phyloP scores from a whole-genome alignment of 2,329 filamentous ascomycete genomes.

The Akanthomyces uredinophilus region DNA sequence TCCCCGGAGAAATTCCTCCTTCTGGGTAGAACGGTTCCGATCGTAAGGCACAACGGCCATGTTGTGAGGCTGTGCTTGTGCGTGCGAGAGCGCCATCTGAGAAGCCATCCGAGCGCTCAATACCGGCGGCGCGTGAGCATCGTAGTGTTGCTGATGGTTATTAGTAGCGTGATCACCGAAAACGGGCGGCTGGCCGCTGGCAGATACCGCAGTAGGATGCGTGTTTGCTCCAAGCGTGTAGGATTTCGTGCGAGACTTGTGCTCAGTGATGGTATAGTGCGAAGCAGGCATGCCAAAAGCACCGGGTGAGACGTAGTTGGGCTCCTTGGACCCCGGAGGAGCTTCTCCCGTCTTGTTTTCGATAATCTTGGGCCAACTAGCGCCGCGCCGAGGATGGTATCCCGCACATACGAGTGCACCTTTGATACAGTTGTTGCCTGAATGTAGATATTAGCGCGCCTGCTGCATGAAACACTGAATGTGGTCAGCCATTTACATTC shows the following conservation, averaged over 20 bases:
- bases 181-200: constrained; percentile 36
- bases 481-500: too few species aligned
- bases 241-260: too few species aligned
- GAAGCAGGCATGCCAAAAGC: too few species aligned
- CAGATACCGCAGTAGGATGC: too few species aligned
- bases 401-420: constrained; percentile 86
- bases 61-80: constrained; percentile 27
- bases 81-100: constrained; percentile 53
- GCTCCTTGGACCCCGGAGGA: too few species aligned
- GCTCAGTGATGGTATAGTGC: too few species aligned
- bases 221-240: too few species aligned
- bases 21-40: constrained; percentile 54
- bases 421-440: constrained; percentile 85
- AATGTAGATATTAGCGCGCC: too few species aligned
- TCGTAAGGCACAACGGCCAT: constrained; percentile 28
- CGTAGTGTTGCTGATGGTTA: constrained; percentile 52
- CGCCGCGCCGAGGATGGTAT: constrained; percentile 74
- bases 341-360: constrained; percentile 62
- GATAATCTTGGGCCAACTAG: constrained; percentile 69
- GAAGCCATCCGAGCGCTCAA: constrained; percentile 50
- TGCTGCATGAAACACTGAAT: too few species aligned
- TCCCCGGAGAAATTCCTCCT: constrained; percentile 83
- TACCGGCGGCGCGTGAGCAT: constrained; percentile 37
- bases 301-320: too few species aligned
- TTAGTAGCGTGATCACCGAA: constrained; percentile 48